Evolutionary conservation across 2,329 filamentous ascomycete species (phyloP).

Genomic region (Chrysoporthe puriensis): DNA sequence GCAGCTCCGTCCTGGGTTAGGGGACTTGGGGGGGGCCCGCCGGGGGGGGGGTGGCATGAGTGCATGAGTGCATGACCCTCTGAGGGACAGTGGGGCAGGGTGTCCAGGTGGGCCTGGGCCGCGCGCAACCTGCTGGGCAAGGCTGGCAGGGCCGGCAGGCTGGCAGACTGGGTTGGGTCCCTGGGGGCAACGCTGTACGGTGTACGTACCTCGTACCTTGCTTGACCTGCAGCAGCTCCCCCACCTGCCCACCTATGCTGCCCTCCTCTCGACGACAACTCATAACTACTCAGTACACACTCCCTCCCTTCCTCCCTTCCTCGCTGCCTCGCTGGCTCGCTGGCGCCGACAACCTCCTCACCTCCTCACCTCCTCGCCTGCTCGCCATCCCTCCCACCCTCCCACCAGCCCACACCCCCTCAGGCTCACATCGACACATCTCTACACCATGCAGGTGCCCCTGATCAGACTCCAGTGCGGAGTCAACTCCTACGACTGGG

Average conservation of each 20-base stretch:
- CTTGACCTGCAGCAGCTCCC: background rate
- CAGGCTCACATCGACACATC: background rate
- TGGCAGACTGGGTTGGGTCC: too few relatives aligned
- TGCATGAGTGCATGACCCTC: background rate
- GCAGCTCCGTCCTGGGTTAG: constrained; percentile 17
- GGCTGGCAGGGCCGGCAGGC: background rate
- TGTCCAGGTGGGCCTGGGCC: background rate
- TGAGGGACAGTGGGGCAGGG: background rate
- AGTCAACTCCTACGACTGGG: constrained; percentile 99
- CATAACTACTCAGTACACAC: too few relatives aligned
- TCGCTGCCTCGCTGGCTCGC: too few relatives aligned
- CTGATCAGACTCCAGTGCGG: constrained; percentile 86
- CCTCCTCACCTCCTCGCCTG: background rate
- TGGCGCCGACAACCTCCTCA: too few relatives aligned
- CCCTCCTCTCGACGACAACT: background rate
- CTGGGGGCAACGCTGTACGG: background rate
- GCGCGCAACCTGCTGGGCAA: background rate
- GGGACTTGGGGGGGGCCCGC: constrained; percentile 8
- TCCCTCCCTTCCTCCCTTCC: too few relatives aligned
- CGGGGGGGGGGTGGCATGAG: too few relatives aligned
- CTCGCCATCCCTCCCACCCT: background rate
- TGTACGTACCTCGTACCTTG: background rate
- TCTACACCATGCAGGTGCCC: constrained; percentile 68
- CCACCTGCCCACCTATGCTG: background rate
- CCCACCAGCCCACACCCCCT: constrained; percentile 10